Percentiles rank a stretch among this genome's conserved stretches.
Conservation (phyloP, 257 asterid species). For the Solanum pinnatisectum region DNA sequence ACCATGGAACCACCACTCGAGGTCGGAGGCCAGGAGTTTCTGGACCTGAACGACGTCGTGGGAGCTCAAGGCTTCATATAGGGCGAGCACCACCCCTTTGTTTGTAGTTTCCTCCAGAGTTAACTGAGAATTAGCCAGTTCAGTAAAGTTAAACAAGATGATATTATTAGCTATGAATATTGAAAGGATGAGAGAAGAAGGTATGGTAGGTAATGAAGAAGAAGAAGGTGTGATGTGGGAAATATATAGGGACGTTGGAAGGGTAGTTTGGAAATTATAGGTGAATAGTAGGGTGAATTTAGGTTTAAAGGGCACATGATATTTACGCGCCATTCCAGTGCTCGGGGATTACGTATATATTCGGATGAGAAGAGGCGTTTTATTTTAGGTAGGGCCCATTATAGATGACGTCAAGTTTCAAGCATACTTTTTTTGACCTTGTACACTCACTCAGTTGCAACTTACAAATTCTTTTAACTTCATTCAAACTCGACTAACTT, state of each 20-base stretch:
- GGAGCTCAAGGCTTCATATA: constrained; percentile 82
- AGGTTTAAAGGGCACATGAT: neutral
- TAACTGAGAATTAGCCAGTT: constrained; percentile 75
- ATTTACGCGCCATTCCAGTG: neutral
- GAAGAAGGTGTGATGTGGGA: neutral
- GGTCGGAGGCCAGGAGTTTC: constrained; percentile 70
- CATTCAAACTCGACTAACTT: neutral
- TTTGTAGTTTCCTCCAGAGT: constrained; percentile 78
- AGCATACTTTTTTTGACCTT: neutral
- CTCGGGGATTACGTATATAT: neutral
- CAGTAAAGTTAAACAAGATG: constrained; percentile 16
- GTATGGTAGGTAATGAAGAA: neutral
- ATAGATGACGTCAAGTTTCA: neutral
- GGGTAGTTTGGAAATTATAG: neutral
- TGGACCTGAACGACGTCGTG: constrained; percentile 70
- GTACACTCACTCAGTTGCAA: neutral
- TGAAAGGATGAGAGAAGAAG: neutral
- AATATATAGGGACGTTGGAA: neutral
- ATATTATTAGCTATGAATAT: too few species aligned
- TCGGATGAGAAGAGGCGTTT: neutral
- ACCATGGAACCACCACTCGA: constrained; percentile 99
- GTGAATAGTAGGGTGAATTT: neutral
- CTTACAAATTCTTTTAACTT: neutral
- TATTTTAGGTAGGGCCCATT: neutral
- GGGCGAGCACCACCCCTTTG: constrained; percentile 97